Conservation (phyloP, 2,329 filamentous ascomycete genomes). For the Nothophoma quercina region DNA sequence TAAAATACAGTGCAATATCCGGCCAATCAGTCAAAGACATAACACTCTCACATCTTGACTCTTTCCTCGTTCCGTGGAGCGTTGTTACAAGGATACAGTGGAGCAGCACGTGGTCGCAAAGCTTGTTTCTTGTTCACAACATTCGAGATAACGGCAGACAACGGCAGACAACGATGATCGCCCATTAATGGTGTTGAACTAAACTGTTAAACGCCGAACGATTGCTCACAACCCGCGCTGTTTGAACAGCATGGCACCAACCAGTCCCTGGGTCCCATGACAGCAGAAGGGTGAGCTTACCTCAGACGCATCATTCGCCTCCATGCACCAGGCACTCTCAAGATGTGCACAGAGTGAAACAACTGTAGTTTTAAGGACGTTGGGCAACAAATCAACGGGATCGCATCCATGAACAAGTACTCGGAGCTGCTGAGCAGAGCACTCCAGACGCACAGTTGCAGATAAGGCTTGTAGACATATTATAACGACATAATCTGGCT, state of each 20-base stretch:
- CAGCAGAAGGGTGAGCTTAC: constrained; percentile 7
- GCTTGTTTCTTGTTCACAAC: background rate
- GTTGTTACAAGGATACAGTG: background rate
- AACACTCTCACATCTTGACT: too few relatives aligned
- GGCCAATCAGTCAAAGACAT: background rate
- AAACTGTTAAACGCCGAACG: background rate
- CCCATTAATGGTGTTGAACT: too few relatives aligned
- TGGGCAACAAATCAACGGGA: background rate
- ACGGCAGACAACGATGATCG: too few relatives aligned
- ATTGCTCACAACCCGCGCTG: background rate
- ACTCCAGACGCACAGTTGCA: background rate
- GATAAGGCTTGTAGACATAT: too few relatives aligned
- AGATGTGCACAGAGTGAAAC: background rate
- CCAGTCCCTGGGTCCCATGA: constrained; percentile 1
- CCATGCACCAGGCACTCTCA: background rate
- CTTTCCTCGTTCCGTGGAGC: background rate
- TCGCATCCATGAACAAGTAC: background rate
- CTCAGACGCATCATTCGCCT: background rate
- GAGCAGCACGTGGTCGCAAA: background rate
- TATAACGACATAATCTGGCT: too few relatives aligned
- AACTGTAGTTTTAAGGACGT: background rate
- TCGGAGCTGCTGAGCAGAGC: background rate
- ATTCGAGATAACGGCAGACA: background rate
- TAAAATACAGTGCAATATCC: too few relatives aligned
- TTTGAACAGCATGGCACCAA: background rate